Evolutionary conservation across 176 grass and related monocot species (phyloP), one percentile per base, ranked within the genome.

Genomic region (Pontederia paniculata): DNA sequence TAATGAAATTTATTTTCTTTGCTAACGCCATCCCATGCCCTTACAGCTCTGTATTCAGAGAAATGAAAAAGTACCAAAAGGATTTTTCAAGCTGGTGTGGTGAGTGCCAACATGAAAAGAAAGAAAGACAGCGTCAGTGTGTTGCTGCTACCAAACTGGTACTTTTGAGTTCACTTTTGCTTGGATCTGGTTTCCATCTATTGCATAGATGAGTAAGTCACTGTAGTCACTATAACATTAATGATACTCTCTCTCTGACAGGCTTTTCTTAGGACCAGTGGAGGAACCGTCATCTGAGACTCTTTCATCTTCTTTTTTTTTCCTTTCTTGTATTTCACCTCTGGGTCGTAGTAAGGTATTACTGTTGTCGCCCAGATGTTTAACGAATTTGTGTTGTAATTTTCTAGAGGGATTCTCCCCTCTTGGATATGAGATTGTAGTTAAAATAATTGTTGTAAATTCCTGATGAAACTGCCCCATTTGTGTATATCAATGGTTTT

Each of bases 41-140:
- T 43, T 83, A 58, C 80, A 97, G 91, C 62, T 90, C 91, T 44
- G 68, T 89, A 10, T 97, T 97, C 64, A 83, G 91, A 52, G 91
- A 97, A 57, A 84, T 81, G 76, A 97, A 78, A 74, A 97, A 84
- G 60, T 97, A 90, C 47, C 86, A 90, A 54, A 97, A 90, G 75
- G 91, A 90, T 81, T 97, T 84, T 66, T 76, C 91, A 31, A 57
- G 65, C 25, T 97, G 91, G 91, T 97, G 91, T 48, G 83, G 80
- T 48, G 91, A 97, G 63, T 97, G 91, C 49, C 71, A 84, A 48
- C 83, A 75, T 0, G 82, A 87, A 76, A 97, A 81, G 74, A 87
- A 64, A 54, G 91, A 87, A 63, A 76, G 83, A 42, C 85, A 97
- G 63, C 81, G 58, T 23, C 82, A 87, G 69, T 78, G 80, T 15